Conservation (phyloP, 306 rosid genomes). For the Leucaena leucocephala region DNA sequence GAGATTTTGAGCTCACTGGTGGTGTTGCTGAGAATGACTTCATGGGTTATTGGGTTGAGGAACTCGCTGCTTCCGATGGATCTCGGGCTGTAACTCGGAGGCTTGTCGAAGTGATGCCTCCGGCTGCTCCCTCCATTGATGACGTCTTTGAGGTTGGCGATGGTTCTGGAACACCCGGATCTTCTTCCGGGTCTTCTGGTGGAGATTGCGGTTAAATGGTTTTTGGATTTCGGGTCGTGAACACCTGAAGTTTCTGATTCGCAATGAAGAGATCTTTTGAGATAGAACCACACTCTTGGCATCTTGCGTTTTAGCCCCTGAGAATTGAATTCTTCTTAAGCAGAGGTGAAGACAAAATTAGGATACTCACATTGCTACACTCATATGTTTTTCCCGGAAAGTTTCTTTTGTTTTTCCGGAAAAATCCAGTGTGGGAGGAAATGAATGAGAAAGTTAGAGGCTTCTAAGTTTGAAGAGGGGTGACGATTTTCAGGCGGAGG, state of each 20-base stretch:
- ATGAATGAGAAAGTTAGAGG: background rate
- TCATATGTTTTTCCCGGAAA: constrained; percentile 4
- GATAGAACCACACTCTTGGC: constrained; percentile 89
- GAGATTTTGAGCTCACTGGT: constrained; percentile 83
- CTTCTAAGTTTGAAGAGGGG: background rate
- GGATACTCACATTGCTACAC: background rate
- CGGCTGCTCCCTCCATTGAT: constrained; percentile 69
- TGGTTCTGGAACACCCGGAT: constrained; percentile 89
- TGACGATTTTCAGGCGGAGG: background rate
- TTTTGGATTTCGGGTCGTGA: constrained; percentile 81
- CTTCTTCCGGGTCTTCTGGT: constrained; percentile 60
- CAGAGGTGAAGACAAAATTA: constrained; percentile 14
- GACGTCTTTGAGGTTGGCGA: constrained; percentile 92
- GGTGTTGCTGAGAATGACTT: constrained; percentile 84
- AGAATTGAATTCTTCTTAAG: constrained; percentile 23
- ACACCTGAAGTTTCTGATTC: constrained; percentile 87
- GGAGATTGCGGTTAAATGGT: constrained; percentile 67
- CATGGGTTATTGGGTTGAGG: constrained; percentile 87
- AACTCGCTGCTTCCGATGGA: constrained; percentile 94
- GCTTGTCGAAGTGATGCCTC: constrained; percentile 75
- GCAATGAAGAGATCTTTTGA: constrained; percentile 84
- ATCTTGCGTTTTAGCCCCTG: constrained; percentile 34
- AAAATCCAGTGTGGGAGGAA: background rate
- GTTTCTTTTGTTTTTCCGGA: background rate
- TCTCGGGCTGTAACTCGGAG: constrained; percentile 90